Evolutionary conservation across 495 filamentous ascomycete genomes (phyloP).

Genomic region (Tuber magnatum): DNA sequence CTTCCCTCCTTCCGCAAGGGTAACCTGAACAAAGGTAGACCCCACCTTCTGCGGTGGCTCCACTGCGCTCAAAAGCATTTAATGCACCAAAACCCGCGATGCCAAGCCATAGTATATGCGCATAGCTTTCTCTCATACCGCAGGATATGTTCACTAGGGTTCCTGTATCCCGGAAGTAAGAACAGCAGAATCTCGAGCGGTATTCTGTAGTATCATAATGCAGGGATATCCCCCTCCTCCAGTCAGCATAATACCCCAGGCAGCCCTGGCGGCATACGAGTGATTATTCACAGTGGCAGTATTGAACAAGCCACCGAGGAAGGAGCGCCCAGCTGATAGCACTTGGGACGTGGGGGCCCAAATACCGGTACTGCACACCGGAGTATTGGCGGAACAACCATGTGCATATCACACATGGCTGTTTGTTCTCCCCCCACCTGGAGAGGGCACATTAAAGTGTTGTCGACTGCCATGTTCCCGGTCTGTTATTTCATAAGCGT

Average conservation of each 20-base stretch:
- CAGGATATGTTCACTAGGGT: not conserved
- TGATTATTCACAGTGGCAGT: not conserved
- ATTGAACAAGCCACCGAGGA: not conserved
- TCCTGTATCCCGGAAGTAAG: not conserved
- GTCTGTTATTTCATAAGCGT: not conserved
- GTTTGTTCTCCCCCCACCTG: not conserved
- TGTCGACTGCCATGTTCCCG: too few species aligned
- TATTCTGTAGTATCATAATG: too few species aligned
- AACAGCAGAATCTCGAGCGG: too few species aligned
- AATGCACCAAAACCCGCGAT: not conserved
- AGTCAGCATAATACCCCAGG: not conserved
- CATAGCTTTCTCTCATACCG: not conserved
- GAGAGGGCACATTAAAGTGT: not conserved
- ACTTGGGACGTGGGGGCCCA: not conserved
- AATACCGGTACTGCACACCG: not conserved
- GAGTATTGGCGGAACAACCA: not conserved
- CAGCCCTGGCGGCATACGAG: not conserved
- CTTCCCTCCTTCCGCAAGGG: not conserved
- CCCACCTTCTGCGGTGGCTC: not conserved
- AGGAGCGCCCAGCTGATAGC: not conserved
- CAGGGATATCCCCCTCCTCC: too few species aligned
- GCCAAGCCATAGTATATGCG: not conserved
- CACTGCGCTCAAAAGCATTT: not conserved
- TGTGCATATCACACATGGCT: not conserved
- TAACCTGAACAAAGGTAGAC: not conserved